A percentile compares a stretch with the other conserved stretches of the same genome.
phyloP scores from a whole-genome alignment of 768 basidiomycete genomes.

The Russula earlei region DNA sequence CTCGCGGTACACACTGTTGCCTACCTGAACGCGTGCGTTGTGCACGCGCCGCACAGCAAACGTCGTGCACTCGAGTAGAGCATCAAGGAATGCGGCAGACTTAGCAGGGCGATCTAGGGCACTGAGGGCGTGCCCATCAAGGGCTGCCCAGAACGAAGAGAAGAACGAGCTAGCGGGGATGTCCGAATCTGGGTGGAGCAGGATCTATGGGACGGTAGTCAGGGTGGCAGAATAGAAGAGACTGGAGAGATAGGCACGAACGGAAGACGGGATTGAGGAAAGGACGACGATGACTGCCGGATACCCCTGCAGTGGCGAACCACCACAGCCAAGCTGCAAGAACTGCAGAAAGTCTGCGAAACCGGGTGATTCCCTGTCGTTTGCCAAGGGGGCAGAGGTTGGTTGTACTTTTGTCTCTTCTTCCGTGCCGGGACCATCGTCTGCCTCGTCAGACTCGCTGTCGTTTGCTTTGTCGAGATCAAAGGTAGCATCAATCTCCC shows the following conservation, averaged over 20 bases:
- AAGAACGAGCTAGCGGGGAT: conserved; percentile 46
- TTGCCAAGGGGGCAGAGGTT: background rate
- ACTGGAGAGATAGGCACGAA: conserved; percentile 29
- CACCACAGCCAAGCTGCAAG: conserved; percentile 69
- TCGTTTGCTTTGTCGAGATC: conserved; percentile 25
- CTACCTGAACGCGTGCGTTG: conserved; percentile 19
- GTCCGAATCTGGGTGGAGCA: conserved; percentile 20
- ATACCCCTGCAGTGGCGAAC: conserved; percentile 70
- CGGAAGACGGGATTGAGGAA: conserved; percentile 66
- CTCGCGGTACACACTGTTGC: background rate
- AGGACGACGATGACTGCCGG: conserved; percentile 72
- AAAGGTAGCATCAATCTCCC: conserved; percentile 39
- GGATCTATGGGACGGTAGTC: conserved; percentile 22
- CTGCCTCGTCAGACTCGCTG: conserved; percentile 30
- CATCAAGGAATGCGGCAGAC: conserved; percentile 56
- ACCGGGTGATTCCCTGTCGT: conserved; percentile 24
- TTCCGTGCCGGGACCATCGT: conserved; percentile 27
- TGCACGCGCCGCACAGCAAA: conserved; percentile 43
- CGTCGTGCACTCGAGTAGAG: conserved; percentile 59
- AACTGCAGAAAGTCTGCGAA: conserved; percentile 74
- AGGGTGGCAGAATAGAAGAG: background rate
- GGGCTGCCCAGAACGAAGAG: conserved; percentile 72
- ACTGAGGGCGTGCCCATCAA: conserved; percentile 57
- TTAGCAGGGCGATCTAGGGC: conserved; percentile 40
- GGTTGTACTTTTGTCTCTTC: conserved; percentile 27